Percentiles rank a stretch among this genome's conserved stretches.
These are phyloP conservation scores for Rossbeevera mucosa DNA, from an alignment of 768 basidiomycete species.

Conservation along the genomic window DNA sequence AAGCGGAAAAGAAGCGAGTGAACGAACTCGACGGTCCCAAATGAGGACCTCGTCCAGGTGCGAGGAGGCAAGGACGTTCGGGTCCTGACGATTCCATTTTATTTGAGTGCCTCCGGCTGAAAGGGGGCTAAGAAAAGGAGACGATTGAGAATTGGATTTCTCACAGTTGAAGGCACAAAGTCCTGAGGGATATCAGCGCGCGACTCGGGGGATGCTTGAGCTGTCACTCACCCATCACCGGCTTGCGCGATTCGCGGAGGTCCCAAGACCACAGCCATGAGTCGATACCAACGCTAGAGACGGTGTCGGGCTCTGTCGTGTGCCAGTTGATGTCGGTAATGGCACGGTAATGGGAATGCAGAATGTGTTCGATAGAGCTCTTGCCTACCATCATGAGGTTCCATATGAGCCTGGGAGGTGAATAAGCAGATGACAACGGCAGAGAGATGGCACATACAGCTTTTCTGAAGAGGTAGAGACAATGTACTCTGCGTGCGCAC, in stretches of 20 bases:
- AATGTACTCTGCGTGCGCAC: constrained; percentile 69
- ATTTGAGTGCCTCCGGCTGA: constrained; percentile 88
- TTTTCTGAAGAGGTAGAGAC: constrained; percentile 88
- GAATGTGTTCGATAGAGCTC: constrained; percentile 77
- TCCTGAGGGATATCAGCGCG: constrained; percentile 31
- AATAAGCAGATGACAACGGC: neutral
- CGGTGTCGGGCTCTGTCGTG: constrained; percentile 73
- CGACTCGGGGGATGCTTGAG: neutral
- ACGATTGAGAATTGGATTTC: neutral
- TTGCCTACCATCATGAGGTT: constrained; percentile 73
- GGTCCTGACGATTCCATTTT: constrained; percentile 91
- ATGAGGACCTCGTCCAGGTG: constrained; percentile 84
- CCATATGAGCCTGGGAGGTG: constrained; percentile 73
- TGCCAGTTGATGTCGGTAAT: constrained; percentile 99
- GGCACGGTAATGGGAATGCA: constrained; percentile 88
- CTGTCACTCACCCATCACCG: constrained; percentile 53
- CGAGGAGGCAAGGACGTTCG: constrained; percentile 83
- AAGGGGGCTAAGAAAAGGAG: neutral
- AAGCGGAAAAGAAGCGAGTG: neutral
- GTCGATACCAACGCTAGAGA: constrained; percentile 90
- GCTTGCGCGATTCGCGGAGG: constrained; percentile 62
- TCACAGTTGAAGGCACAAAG: constrained; percentile 56
- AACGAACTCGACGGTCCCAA: constrained; percentile 87
- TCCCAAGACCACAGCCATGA: constrained; percentile 97
- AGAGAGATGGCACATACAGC: constrained; percentile 47